These are phyloP conservation scores for Carallia brachiata DNA, from an alignment of 345 rosid genomes.

Conservation along the genomic window DNA sequence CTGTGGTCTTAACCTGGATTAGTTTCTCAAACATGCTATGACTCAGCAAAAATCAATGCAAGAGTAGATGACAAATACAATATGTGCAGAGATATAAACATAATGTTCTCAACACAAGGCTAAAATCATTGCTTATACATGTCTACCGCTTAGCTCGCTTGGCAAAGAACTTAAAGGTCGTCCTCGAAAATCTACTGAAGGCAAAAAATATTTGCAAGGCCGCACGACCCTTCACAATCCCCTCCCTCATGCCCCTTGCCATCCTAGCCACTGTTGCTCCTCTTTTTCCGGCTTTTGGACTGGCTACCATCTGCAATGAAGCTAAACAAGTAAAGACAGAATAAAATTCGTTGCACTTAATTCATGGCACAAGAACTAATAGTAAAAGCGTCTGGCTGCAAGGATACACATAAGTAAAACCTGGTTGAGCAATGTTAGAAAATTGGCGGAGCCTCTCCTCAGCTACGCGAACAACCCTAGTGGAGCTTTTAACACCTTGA, in stretches of 20 bases:
- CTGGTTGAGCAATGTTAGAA: conserved; percentile 52
- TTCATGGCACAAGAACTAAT: not conserved
- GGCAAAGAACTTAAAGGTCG: conserved; percentile 43
- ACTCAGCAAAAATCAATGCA: not conserved
- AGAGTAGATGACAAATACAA: conserved; percentile 11
- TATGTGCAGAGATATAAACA: not conserved
- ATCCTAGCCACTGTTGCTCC: conserved; percentile 56
- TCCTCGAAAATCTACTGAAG: conserved; percentile 43
- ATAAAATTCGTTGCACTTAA: conserved; percentile 35
- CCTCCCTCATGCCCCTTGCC: conserved; percentile 56
- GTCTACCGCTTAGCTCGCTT: conserved; percentile 43
- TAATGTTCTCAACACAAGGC: conserved; percentile 29
- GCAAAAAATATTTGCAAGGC: conserved; percentile 49
- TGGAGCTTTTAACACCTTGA: conserved; percentile 78
- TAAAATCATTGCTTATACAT: conserved; percentile 1
- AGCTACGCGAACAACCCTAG: conserved; percentile 73
- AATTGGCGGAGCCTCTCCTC: conserved; percentile 76
- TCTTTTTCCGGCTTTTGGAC: conserved; percentile 30
- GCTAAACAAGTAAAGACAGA: conserved; percentile 64
- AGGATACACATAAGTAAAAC: conserved; percentile 19
- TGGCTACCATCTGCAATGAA: conserved; percentile 57
- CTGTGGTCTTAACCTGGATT: too few relatives aligned
- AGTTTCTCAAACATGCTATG: conserved; percentile 6
- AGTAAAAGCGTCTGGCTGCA: not conserved
- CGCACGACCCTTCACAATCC: conserved; percentile 67